Conservation (phyloP, 331 rosid species). For the Ulmus americana region DNA sequence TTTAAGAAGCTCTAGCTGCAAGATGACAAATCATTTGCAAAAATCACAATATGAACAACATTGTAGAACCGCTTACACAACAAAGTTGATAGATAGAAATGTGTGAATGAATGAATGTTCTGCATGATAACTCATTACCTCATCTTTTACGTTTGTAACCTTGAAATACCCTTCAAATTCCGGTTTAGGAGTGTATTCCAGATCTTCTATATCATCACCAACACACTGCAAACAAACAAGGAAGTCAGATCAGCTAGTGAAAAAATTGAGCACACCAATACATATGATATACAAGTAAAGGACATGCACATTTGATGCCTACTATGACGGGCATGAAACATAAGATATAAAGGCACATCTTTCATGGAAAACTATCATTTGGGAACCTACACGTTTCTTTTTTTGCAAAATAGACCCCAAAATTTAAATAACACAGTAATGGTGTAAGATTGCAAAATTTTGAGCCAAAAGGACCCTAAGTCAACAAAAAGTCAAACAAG, state of each 20-base stretch:
- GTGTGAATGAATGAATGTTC: background rate
- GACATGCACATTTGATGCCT: too few species aligned
- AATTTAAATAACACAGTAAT: too few species aligned
- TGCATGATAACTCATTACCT: constrained; percentile 45
- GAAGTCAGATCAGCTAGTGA: constrained; percentile 7
- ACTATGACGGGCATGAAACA: too few species aligned
- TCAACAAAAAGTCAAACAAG: too few species aligned
- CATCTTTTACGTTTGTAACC: constrained; percentile 84
- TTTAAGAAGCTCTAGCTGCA: constrained; percentile 82
- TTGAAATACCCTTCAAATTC: constrained; percentile 84
- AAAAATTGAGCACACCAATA: background rate
- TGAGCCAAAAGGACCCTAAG: too few species aligned
- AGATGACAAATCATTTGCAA: constrained; percentile 11
- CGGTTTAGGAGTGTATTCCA: constrained; percentile 94
- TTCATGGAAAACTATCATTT: too few species aligned
- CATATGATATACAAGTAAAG: background rate
- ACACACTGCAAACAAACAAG: constrained; percentile 68
- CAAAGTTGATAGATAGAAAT: constrained; percentile 3
- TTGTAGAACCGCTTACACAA: constrained; percentile 15
- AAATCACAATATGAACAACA: constrained; percentile 6
- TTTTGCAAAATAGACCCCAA: too few species aligned
- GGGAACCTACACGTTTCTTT: too few species aligned
- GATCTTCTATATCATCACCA: constrained; percentile 80
- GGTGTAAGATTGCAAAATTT: too few species aligned
- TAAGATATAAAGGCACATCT: too few species aligned